Evolutionary conservation across 2,329 filamentous ascomycete species (phyloP), one percentile per base, ranked within the genome.

Genomic region (Curvularia lunata): DNA sequence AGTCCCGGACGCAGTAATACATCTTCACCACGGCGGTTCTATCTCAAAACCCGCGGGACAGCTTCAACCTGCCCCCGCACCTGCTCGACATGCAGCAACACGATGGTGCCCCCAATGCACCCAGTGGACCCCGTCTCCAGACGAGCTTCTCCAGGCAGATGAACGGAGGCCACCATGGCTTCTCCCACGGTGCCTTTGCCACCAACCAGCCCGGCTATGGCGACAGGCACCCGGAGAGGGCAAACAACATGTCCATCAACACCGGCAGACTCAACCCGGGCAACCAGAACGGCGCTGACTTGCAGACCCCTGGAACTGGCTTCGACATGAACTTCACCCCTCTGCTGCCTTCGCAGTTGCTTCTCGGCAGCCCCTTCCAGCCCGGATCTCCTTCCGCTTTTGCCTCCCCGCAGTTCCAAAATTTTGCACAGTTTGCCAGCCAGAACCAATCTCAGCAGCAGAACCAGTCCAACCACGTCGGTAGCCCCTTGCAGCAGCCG

Each of bases 301-400:
- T 97, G 86, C 84, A 90, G 66, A 94, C 91, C 23, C 93, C 95
- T 16, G 92, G 91, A 42, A 94, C 92, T 51, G 92, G 86, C 42
- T 96, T 92, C 74, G 95, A 98, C 74, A 97, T 98, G 94, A 95
- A 98, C 80, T 98, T 97, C 79, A 97, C 95, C 10, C 94, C 95
- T 64, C 85, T 99, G 65, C 86, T 99, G 37, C 95, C 95, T 34
- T 98, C 94, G 32, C 92, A 97, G 79, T 84, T 99, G 69, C 87
- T 99, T 25, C 89, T 98, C 49, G 95, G 95, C 47, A 97, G 92
- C 78, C 95, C 95, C 18, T 98, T 98, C 80, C 95, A 98, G 80
- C 92, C 95, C 13, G 95, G 93, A 41, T 97, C 91, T 5, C 94
- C 94, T 4, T 91, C 90, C 32, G 89, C 91, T 37, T 98, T 97